These are phyloP conservation scores for Aspergillus bertholletiae DNA, from an alignment of 495 filamentous ascomycete species.

Conservation along the genomic window DNA sequence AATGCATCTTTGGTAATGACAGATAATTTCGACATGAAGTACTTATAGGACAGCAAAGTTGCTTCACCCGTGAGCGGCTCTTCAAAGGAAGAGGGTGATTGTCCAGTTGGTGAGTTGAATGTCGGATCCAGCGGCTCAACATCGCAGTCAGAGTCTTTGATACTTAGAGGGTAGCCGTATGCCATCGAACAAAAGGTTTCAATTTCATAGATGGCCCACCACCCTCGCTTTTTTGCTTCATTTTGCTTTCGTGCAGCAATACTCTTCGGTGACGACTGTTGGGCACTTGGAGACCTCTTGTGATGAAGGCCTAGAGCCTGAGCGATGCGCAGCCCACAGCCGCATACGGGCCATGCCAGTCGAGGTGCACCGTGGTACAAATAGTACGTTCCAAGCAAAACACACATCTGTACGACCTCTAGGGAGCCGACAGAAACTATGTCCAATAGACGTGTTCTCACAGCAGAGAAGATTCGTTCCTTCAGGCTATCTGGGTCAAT, in stretches of 20 bases:
- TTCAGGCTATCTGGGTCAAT: constrained; percentile 17
- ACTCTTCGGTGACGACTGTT: not conserved
- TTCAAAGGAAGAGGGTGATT: constrained; percentile 12
- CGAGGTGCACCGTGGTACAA: constrained; percentile 31
- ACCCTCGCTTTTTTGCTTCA: constrained; percentile 34
- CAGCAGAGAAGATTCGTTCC: constrained; percentile 16
- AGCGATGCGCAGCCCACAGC: constrained; percentile 30
- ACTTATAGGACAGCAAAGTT: constrained; percentile 27
- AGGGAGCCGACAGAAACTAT: constrained; percentile 24
- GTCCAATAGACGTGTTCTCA: constrained; percentile 17
- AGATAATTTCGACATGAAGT: constrained; percentile 28
- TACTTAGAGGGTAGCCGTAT: constrained; percentile 34
- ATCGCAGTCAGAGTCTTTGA: constrained; percentile 32
- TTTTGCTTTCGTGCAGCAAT: constrained; percentile 7
- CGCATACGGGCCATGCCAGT: constrained; percentile 37
- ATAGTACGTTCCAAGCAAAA: constrained; percentile 35
- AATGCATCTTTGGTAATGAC: constrained; percentile 20
- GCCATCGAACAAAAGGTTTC: constrained; percentile 37
- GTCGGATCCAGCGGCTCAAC: constrained; percentile 27
- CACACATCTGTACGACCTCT: constrained; percentile 31
- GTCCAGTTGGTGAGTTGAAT: constrained; percentile 5
- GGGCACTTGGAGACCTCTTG: not conserved
- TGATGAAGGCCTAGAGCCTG: constrained; percentile 36
- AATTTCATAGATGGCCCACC: constrained; percentile 41
- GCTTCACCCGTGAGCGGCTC: constrained; percentile 7